Base-by-base conservation (phyloP, 371 early-diverging fungal species). In the Sporodiniella umbellata region DNA sequence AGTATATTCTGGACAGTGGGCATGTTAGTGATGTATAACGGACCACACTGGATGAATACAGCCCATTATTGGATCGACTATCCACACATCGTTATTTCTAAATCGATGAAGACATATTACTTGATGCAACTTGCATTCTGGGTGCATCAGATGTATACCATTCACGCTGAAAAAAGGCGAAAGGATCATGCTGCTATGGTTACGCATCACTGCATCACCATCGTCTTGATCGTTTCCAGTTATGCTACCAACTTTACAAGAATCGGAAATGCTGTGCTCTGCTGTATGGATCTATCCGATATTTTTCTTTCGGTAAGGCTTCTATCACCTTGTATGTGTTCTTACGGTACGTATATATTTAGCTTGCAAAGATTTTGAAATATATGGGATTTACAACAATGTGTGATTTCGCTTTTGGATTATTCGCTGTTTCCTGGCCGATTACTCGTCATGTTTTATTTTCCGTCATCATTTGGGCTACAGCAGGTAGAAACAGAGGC, bases 231-330 rank as follows among this genome's bases (percentile, higher is more conserved):
- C 10, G 65, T 78, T 0, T 64, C 73, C 18, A 87, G 89, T 3
- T 93, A 93, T 66, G 68, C 62, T 42, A 76, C 78, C 60, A 86
- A 90, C 52, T 84, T 84, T 33, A 87, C 88, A 11, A 78, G 87
- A n/a, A 80, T 92, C 51, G 94, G 94, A 22, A 85, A 90, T 54
- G 87, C 83, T 4, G 82, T 92, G 18, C 77, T 92, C 42, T 83
- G 86, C 33, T 72, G 81, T 42, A 87, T 92, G 88, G 94, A 94
- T 63, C 68, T 90, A 46, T 76, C 88, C 15, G 94, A 94, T 56
- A 81, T 94, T 45, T 78, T 89, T 21, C 74, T 94, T 25, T 70
- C 89, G 12, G 73, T 75, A 65, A 72, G 80, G 42, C 17, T 12
- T 12, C 31, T 31, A 10, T 8, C n/a, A 10, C n/a, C 37, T 30